Conservation (phyloP, 148 eudicot genomes). For the Amaranthus palmeri region DNA sequence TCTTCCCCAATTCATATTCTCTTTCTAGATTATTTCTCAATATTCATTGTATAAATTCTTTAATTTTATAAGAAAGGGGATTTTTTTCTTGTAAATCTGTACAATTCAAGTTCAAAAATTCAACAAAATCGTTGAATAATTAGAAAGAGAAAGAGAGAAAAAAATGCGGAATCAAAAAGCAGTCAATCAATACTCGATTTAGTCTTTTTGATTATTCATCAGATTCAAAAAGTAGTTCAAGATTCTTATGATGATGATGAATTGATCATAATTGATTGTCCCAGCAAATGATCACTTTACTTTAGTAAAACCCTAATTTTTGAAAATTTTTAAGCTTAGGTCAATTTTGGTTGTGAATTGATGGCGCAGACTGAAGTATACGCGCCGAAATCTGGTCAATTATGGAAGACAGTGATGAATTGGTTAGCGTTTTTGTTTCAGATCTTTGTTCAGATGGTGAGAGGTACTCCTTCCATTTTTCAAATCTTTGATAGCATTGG, state of each 20-base stretch:
- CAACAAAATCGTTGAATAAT: no score
- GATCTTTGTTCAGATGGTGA: conserved; percentile 84
- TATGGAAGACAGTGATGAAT: conserved; percentile 75
- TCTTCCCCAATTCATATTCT: no score
- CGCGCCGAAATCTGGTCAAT: conserved; percentile 63
- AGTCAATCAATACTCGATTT: conserved; percentile 1
- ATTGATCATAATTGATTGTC: background rate
- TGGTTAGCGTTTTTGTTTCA: conserved; percentile 87
- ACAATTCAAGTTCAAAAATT: no score
- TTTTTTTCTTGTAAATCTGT: no score
- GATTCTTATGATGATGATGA: background rate
- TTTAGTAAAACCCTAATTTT: conserved; percentile 29
- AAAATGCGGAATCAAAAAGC: no score
- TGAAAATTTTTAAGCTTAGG: background rate
- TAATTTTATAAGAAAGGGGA: no score
- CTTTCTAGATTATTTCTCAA: no score
- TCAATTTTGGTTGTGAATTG: background rate
- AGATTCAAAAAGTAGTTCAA: background rate
- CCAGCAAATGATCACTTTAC: background rate
- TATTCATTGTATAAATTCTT: no score
- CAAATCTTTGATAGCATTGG: conserved; percentile 62
- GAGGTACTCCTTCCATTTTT: conserved; percentile 66
- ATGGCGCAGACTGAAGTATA: conserved; percentile 62
- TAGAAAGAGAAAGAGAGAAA: no score
- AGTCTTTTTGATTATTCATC: background rate